Percentiles rank a stretch among this genome's conserved stretches.
These are phyloP conservation scores for Yamadazyma sp. DNA, from an alignment of 805 yeast species.

Conservation along the genomic window DNA sequence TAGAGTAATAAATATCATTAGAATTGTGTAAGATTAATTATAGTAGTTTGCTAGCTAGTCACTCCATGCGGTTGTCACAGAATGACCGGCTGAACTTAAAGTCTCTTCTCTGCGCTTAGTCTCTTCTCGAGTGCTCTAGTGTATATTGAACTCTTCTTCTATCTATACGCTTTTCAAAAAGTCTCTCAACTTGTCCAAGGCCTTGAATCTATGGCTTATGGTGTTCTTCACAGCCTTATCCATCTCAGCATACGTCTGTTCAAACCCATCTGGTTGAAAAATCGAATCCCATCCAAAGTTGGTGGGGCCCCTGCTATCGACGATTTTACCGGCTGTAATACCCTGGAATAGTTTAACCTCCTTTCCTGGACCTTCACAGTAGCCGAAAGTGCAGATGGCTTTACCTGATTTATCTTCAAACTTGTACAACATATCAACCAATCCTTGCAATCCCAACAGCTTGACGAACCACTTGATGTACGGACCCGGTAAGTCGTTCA, in stretches of 20 bases:
- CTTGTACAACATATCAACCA: slow-evolving; percentile 74
- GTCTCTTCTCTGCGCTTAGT: no score
- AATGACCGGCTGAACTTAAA: no score
- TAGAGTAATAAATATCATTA: background rate
- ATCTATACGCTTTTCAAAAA: slow-evolving; percentile 33
- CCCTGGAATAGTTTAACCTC: slow-evolving; percentile 85
- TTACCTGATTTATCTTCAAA: slow-evolving; percentile 83
- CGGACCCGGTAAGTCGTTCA: slow-evolving; percentile 88
- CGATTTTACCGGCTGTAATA: slow-evolving; percentile 76
- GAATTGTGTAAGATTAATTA: background rate
- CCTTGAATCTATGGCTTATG: slow-evolving; percentile 85
- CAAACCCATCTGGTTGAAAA: slow-evolving; percentile 77
- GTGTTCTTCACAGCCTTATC: slow-evolving; percentile 69
- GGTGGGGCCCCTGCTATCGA: slow-evolving; percentile 71
- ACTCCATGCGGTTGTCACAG: no score
- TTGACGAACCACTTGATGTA: slow-evolving; percentile 89
- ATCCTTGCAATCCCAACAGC: slow-evolving; percentile 70
- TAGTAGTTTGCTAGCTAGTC: no score
- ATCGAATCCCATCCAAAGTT: slow-evolving; percentile 94
- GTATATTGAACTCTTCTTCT: background rate
- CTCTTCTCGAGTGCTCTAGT: no score
- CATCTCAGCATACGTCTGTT: slow-evolving; percentile 83
- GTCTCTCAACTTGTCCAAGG: slow-evolving; percentile 68
- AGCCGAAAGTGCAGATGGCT: slow-evolving; percentile 92
- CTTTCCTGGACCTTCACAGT: slow-evolving; percentile 74